A percentile compares a stretch with the other conserved stretches of the same genome.
Evolutionary conservation across 1,284 basidiomycete species (phyloP).

Genomic region (Papiliotrema nemorosa): DNA sequence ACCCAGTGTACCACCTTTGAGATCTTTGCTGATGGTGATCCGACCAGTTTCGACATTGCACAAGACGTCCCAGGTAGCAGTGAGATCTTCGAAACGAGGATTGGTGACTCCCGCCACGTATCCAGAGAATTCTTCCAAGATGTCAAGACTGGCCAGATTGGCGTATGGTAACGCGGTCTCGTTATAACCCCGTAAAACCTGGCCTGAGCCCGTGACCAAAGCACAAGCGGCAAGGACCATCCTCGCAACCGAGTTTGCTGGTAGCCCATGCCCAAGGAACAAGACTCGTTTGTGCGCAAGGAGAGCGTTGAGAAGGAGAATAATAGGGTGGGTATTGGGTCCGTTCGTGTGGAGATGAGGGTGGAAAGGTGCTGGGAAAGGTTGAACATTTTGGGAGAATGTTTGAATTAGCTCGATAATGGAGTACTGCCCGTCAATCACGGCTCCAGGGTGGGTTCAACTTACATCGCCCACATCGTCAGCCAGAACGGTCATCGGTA

Average conservation of each 20-base stretch:
- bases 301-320: slow-evolving; percentile 91
- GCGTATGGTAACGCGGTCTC: slow-evolving; percentile 91
- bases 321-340: slow-evolving; percentile 83
- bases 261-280: slow-evolving; percentile 82
- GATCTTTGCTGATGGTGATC: slow-evolving; percentile 71
- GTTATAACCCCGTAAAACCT: slow-evolving; percentile 75
- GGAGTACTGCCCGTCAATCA: slow-evolving; percentile 66
- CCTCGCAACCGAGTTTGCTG: slow-evolving; percentile 79
- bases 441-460: slow-evolving; percentile 11
- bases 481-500: slow-evolving; percentile 77
- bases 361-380: slow-evolving; percentile 71
- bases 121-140: slow-evolving; percentile 80
- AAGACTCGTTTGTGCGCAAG: slow-evolving; percentile 90
- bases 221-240: slow-evolving; percentile 92
- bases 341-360: slow-evolving; percentile 92
- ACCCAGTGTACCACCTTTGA: slow-evolving; percentile 17
- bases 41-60: slow-evolving; percentile 83
- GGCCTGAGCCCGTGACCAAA: slow-evolving; percentile 82
- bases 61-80: slow-evolving; percentile 80
- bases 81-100: slow-evolving; percentile 84
- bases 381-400: slow-evolving; percentile 66
- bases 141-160: slow-evolving; percentile 79
- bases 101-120: slow-evolving; percentile 97
- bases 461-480: slow-evolving; percentile 94
- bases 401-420: slow-evolving; percentile 84